Percentiles rank a stretch among this genome's conserved stretches.
phyloP scores from a whole-genome alignment of 768 basidiomycete species.

The Scleroderma bovista region DNA sequence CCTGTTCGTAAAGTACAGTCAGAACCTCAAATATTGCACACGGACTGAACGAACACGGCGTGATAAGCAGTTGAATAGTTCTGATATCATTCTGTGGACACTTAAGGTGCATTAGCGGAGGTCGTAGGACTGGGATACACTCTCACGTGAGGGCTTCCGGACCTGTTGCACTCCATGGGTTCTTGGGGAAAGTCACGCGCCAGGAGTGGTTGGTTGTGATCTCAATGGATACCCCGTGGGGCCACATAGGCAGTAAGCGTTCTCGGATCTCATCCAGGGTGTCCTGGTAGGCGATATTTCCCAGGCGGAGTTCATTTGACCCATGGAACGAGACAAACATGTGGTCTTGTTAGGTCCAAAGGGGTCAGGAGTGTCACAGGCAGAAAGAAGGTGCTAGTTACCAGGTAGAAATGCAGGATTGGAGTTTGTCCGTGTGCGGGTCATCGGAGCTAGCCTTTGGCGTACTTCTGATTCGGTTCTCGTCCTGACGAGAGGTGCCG shows the following conservation, averaged over 20 bases:
- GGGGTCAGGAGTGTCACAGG: constrained; percentile 17
- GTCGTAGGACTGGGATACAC: background rate
- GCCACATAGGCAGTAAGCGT: constrained; percentile 59
- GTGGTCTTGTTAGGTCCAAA: constrained; percentile 46
- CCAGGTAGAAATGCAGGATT: constrained; percentile 30
- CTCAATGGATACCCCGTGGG: constrained; percentile 48
- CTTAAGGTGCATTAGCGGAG: constrained; percentile 24
- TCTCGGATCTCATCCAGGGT: constrained; percentile 57
- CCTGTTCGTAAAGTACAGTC: constrained; percentile 36
- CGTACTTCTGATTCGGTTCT: constrained; percentile 39
- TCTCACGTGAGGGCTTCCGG: constrained; percentile 49
- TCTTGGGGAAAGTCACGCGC: constrained; percentile 57
- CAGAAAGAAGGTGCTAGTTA: constrained; percentile 6
- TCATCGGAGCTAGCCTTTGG: constrained; percentile 26
- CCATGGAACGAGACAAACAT: constrained; percentile 67
- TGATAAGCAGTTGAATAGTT: constrained; percentile 56
- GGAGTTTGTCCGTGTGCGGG: constrained; percentile 32
- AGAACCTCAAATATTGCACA: constrained; percentile 8
- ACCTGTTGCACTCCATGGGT: constrained; percentile 64
- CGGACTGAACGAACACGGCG: constrained; percentile 40
- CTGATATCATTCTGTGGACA: constrained; percentile 54
- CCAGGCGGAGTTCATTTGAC: constrained; percentile 53
- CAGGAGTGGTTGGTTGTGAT: constrained; percentile 40
- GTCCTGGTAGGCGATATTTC: constrained; percentile 42
- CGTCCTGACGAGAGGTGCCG: constrained; percentile 29